Evolutionary conservation across 306 rosid species (phyloP).

Genomic region (Fragaria iinumae): DNA sequence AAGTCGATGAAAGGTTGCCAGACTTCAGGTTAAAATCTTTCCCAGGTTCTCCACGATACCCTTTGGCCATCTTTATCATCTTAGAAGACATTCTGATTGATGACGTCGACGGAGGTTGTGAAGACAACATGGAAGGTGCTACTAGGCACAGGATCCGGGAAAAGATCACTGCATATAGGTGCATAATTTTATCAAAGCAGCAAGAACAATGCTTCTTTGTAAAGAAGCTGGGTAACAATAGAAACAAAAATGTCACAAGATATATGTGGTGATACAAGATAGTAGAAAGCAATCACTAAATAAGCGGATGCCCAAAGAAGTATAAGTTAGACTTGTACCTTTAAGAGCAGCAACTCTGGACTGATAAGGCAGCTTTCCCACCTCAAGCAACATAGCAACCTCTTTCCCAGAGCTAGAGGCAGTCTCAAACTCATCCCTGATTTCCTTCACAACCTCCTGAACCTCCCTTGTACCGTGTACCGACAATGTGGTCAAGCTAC

Average conservation of each 20-base stretch:
- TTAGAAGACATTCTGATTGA: conserved; percentile 47
- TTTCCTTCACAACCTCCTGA: conserved; percentile 82
- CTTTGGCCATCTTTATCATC: conserved; percentile 68
- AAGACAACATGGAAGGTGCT: conserved; percentile 58
- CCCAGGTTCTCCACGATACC: conserved; percentile 54
- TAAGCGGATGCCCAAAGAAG: not conserved
- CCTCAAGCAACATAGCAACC: conserved; percentile 90
- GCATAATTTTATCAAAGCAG: conserved; percentile 8
- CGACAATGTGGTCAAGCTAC: conserved; percentile 73
- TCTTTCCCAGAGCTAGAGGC: conserved; percentile 82
- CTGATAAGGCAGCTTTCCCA: conserved; percentile 76
- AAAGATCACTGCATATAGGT: conserved; percentile 60
- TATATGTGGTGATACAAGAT: not conserved
- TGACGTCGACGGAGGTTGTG: conserved; percentile 37
- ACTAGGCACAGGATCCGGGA: conserved; percentile 57
- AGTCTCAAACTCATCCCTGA: conserved; percentile 77
- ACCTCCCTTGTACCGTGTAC: conserved; percentile 72
- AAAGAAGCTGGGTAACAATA: not conserved
- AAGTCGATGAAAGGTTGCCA: conserved; percentile 73
- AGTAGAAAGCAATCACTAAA: not conserved
- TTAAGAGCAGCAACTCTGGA: conserved; percentile 54
- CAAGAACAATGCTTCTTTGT: not conserved
- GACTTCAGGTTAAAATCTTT: conserved; percentile 48
- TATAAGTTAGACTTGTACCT: conserved; percentile 44
- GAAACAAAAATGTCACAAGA: not conserved